phyloP scores from a whole-genome alignment of 148 eudicot genomes.

The Selenicereus undatus region DNA sequence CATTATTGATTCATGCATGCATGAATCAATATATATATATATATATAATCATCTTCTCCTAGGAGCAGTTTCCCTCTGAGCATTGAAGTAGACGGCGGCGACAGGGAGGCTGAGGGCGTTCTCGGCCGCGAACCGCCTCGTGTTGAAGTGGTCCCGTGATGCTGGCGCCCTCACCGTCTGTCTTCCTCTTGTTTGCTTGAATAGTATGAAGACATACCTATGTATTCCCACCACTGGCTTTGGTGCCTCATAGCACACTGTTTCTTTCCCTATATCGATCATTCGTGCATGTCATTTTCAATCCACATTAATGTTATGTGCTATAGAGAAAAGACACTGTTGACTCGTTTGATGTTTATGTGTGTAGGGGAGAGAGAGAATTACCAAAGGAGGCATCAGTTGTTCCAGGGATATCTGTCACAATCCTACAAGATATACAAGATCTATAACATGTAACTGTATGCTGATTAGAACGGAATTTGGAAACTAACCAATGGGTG shows the following conservation, averaged over 20 bases:
- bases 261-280: conserved; percentile 54
- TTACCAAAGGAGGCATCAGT: conserved; percentile 82
- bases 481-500: not conserved
- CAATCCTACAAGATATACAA: conserved; percentile 50
- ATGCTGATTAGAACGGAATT: not conserved
- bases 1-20: too few species aligned
- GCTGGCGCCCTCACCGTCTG: conserved; percentile 58
- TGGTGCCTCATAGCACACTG: conserved; percentile 73
- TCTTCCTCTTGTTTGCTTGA: conserved; percentile 58
- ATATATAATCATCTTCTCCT: conserved; percentile 54
- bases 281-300: not conserved
- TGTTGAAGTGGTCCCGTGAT: conserved; percentile 68
- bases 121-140: conserved; percentile 57
- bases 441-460: not conserved
- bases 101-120: conserved; percentile 71
- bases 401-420: conserved; percentile 90
- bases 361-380: conserved; percentile 10
- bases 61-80: conserved; percentile 90
- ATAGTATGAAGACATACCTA: conserved; percentile 63
- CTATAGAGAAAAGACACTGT: not conserved
- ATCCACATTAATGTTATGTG: not conserved
- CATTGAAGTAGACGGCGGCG: conserved; percentile 87
- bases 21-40: too few species aligned
- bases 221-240: conserved; percentile 83
- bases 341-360: not conserved